These are phyloP conservation scores for Fragilaria radians DNA, from an alignment of 108 stramenopile genomes.

Conservation along the genomic window DNA sequence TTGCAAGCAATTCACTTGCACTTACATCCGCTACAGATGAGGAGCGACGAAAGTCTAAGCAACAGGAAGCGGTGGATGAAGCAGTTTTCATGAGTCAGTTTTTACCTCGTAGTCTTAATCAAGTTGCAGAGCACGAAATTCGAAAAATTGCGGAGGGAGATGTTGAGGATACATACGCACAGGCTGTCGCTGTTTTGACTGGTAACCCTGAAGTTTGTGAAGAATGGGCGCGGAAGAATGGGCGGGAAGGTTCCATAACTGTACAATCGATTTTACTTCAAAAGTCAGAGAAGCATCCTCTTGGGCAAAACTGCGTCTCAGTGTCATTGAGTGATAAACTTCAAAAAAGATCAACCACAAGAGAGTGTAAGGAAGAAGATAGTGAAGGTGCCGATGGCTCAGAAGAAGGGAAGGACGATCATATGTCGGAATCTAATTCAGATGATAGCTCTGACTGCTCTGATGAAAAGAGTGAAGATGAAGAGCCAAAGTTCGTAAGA, in stretches of 20 bases:
- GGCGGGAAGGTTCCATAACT: constrained; percentile 11
- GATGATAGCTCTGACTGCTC: constrained; percentile 17
- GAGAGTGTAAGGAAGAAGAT: constrained; percentile 9
- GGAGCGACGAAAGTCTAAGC: constrained; percentile 44
- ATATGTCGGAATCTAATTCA: too few species aligned
- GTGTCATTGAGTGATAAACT: too few species aligned
- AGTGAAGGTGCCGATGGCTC: constrained; percentile 25
- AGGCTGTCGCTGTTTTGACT: constrained; percentile 81
- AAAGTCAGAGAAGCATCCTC: not conserved
- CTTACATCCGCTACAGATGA: constrained; percentile 40
- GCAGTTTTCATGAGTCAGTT: constrained; percentile 92
- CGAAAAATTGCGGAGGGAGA: constrained; percentile 74
- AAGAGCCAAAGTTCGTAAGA: constrained; percentile 37
- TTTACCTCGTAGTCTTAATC: constrained; percentile 80
- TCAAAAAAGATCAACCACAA: not conserved
- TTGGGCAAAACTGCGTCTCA: too few species aligned
- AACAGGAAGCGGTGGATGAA: constrained; percentile 77
- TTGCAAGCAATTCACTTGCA: constrained; percentile 23
- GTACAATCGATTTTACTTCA: constrained; percentile 4
- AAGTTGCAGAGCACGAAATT: constrained; percentile 83
- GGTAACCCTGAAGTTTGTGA: constrained; percentile 76
- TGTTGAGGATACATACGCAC: constrained; percentile 84
- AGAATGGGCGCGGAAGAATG: constrained; percentile 36
- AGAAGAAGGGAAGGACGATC: constrained; percentile 15
- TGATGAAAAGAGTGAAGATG: constrained; percentile 25